phyloP scores from a whole-genome alignment of 768 basidiomycete genomes.

The Clavaria fumosa region DNA sequence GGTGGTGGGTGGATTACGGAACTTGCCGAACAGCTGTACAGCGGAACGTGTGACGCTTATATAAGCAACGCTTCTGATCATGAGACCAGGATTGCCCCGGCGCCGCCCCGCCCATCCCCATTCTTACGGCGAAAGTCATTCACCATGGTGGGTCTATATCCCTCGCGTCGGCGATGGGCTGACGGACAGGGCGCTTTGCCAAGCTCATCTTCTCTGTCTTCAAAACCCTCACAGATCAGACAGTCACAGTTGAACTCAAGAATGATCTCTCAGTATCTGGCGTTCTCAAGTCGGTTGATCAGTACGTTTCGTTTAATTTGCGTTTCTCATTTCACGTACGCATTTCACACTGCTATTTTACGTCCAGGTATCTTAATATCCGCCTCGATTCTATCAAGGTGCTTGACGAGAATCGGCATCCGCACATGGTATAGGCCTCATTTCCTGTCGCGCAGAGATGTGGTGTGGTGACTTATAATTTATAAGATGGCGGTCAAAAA shows the following conservation, averaged over 20 bases:
- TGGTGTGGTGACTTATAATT: neutral
- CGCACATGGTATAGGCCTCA: constrained; percentile 70
- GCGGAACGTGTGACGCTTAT: too few species aligned
- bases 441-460: neutral
- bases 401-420: constrained; percentile 82
- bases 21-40: too few species aligned
- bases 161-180: too few species aligned
- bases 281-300: constrained; percentile 92
- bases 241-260: constrained; percentile 94
- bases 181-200: too few species aligned
- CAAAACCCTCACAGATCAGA: constrained; percentile 96
- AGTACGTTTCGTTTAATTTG: constrained; percentile 38
- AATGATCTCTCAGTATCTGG: constrained; percentile 97
- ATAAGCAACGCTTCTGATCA: too few species aligned
- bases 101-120: too few species aligned
- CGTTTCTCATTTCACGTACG: constrained; percentile 2
- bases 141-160: too few species aligned
- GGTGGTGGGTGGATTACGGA: too few species aligned
- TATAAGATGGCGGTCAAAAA: constrained; percentile 94
- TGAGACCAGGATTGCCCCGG: too few species aligned
- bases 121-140: too few species aligned
- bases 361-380: constrained; percentile 79
- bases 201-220: constrained; percentile 96
- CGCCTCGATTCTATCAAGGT: constrained; percentile 89
- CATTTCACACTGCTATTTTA: constrained; percentile 4